phyloP scores from a whole-genome alignment of 1,284 basidiomycete species.

The Austroboletus novae-zelandiae region DNA sequence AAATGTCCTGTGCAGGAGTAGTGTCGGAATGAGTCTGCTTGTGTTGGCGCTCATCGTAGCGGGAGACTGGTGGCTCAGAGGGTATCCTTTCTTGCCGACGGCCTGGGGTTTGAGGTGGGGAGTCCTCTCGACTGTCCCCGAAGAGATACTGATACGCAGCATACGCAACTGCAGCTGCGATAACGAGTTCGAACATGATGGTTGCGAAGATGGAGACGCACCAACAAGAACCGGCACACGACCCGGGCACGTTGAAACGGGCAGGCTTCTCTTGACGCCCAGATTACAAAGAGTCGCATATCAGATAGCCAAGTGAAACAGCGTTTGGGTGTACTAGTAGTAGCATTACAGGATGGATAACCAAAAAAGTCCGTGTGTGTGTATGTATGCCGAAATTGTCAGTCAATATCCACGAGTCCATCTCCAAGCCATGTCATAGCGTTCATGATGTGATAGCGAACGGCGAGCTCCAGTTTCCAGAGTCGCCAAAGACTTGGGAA shows the following conservation, averaged over 20 bases:
- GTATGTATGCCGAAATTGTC: neutral
- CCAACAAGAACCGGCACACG: neutral
- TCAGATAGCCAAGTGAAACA: neutral
- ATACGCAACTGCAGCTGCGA: constrained; percentile 8
- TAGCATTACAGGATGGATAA: neutral
- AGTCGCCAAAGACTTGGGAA: constrained; percentile 48
- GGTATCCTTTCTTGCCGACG: no score
- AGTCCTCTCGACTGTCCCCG: neutral
- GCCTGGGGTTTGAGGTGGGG: no score
- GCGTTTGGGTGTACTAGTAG: neutral
- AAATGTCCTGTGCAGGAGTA: constrained; percentile 39
- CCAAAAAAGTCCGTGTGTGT: constrained; percentile 11
- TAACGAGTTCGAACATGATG: constrained; percentile 18
- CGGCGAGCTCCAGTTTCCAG: constrained; percentile 42
- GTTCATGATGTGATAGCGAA: constrained; percentile 37
- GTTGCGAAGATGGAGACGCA: neutral
- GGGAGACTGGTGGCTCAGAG: neutral
- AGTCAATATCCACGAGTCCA: neutral
- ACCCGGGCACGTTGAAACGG: neutral
- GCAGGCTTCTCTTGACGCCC: neutral
- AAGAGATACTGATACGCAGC: constrained; percentile 9
- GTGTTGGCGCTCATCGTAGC: neutral
- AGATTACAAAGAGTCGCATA: neutral
- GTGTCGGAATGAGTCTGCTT: neutral
- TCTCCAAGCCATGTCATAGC: neutral